A percentile compares a stretch with the other conserved stretches of the same genome.
Evolutionary conservation across 140 eudicot species (phyloP).

Genomic region (Senecio squalidus): DNA sequence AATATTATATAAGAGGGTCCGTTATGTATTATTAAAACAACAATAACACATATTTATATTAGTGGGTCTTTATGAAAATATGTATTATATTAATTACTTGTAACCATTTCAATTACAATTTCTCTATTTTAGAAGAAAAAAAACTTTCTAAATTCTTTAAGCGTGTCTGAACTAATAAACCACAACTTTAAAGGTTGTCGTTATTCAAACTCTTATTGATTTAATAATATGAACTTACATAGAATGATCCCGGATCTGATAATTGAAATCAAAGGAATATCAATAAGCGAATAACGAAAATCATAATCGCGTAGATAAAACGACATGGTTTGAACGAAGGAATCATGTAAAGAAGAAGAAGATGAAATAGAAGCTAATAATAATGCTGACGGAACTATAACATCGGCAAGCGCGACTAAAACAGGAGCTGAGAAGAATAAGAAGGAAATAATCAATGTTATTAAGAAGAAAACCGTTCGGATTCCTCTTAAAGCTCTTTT

Average conservation of each 20-base stretch:
- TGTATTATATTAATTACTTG: not conserved
- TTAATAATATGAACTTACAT: slow-evolving; percentile 46
- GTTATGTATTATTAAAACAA: too few species aligned
- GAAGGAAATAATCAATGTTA: slow-evolving; percentile 63
- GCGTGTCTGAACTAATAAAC: too few species aligned
- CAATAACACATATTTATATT: too few species aligned
- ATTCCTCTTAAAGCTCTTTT: slow-evolving; percentile 45
- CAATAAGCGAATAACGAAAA: slow-evolving; percentile 67
- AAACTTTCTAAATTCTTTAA: too few species aligned
- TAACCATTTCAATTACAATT: too few species aligned
- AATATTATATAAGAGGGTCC: too few species aligned
- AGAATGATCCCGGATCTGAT: slow-evolving; percentile 68
- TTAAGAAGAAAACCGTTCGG: slow-evolving; percentile 61
- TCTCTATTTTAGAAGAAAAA: too few species aligned
- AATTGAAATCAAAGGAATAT: slow-evolving; percentile 73
- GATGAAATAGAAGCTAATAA: slow-evolving; percentile 54
- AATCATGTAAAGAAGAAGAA: not conserved
- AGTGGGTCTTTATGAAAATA: not conserved
- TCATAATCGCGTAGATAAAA: slow-evolving; percentile 51
- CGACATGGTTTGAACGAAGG: slow-evolving; percentile 33
- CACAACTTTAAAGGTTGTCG: too few species aligned
- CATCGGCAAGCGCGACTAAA: slow-evolving; percentile 59
- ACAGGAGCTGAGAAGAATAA: slow-evolving; percentile 71
- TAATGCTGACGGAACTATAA: slow-evolving; percentile 65
- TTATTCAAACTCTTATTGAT: too few species aligned